These are phyloP conservation scores for Hypoxylon rubiginosum DNA, from an alignment of 2,329 filamentous ascomycete genomes.

Conservation along the genomic window DNA sequence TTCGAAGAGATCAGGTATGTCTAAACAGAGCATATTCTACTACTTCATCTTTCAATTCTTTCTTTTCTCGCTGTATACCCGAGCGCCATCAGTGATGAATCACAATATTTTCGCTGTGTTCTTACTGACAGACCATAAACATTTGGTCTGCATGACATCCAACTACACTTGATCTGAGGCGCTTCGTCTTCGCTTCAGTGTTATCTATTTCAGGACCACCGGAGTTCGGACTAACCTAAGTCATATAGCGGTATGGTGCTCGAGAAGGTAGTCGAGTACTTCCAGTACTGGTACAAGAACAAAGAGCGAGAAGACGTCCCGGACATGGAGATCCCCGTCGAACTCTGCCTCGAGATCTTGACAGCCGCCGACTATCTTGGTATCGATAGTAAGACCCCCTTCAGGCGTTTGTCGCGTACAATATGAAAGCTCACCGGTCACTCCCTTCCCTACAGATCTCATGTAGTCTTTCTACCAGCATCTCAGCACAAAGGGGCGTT, in stretches of 20 bases:
- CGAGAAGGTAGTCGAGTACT: constrained; percentile 86
- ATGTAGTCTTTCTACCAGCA: constrained; percentile 12
- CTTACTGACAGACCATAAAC: constrained; percentile 62
- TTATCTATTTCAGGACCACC: background rate
- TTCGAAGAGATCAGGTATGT: constrained; percentile 82
- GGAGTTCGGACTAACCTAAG: constrained; percentile 3
- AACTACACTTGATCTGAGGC: constrained; percentile 77
- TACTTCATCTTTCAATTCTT: background rate
- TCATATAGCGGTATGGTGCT: constrained; percentile 76
- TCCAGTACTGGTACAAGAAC: constrained; percentile 85
- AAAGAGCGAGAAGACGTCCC: constrained; percentile 78
- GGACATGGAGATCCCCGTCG: constrained; percentile 84
- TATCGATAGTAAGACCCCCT: constrained; percentile 68
- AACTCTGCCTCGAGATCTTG: constrained; percentile 82
- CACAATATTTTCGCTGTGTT: constrained; percentile 58
- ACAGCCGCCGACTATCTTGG: constrained; percentile 83
- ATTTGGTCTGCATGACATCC: constrained; percentile 64
- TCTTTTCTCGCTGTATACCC: background rate
- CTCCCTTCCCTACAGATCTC: constrained; percentile 31
- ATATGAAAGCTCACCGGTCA: constrained; percentile 25
- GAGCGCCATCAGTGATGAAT: constrained; percentile 54
- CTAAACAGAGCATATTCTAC: background rate
- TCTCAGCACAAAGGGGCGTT: background rate
- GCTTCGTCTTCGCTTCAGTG: constrained; percentile 14
- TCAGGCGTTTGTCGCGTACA: background rate